Evolutionary conservation across 2,329 filamentous ascomycete genomes (phyloP), one percentile per base, ranked within the genome.

Genomic region (Paraconiothyrium brasiliense): DNA sequence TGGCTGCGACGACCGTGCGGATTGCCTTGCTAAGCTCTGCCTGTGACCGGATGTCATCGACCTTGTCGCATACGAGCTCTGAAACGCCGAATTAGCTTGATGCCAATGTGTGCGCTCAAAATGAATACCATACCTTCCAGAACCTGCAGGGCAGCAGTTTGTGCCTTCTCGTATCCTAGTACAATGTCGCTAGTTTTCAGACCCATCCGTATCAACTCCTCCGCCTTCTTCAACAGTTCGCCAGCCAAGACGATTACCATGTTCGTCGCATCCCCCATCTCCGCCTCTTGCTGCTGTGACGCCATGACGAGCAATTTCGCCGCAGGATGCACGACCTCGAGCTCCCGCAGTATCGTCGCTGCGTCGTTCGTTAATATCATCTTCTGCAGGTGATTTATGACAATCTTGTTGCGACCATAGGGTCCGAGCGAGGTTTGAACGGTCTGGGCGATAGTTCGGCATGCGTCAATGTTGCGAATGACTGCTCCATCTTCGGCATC

Each of bases 321-420:
- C 60, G 95, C 95, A 65, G 96, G 95, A 84, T 99, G 95, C 59
- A 99, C 94, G 66, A 99, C 95, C 76, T 99, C 95, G 80, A 99
- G 89, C 84, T 99, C 96, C 76, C 93, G 91, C 72, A 99, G 87
- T 78, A 99, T 99, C 47, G 95, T 98, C 69, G 95, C 95, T 68
- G 95, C 95, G 78, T 99, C 95, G 63, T 94, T 98, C 71, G 96
- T 99, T 68, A 99, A 86, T 73, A 97, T 97, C 95, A 99, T 97
- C 87, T 99, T 99, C 82, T 97, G 93, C 66, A 99, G 87, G 84
- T 99, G 96, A 86, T 99, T 99, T 86, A 99, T 98, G 84, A 99
- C 93, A 78, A 99, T 94, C 85, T 99, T 99, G 86, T 99, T 99
- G 82, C 95, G 92, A 76, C 95, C 95, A 82, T 97, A 97, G 63